Conservation (phyloP, 2,329 filamentous ascomycete genomes). For the Neofusicoccum cordaticola region DNA sequence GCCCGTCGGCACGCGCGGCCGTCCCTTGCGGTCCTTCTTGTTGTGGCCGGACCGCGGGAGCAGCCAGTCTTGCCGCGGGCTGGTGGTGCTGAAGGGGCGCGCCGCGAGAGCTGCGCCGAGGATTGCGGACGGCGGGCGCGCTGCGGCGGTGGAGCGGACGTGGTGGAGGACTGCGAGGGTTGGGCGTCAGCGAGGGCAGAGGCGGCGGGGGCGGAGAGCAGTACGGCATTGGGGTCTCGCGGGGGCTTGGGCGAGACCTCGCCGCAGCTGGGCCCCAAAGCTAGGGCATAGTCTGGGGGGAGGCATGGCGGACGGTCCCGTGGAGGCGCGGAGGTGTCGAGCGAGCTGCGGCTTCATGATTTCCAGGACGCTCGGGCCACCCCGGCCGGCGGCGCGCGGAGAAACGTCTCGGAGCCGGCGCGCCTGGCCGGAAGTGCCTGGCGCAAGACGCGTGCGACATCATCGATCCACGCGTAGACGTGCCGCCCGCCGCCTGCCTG, state of each 20-base stretch:
- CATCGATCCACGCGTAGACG: constrained; percentile 13
- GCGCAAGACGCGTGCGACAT: constrained; percentile 14
- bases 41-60: constrained; percentile 75
- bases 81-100: constrained; percentile 73
- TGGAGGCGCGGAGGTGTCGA: constrained; percentile 19
- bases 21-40: constrained; percentile 85
- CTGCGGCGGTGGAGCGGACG: constrained; percentile 19
- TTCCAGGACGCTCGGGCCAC: constrained; percentile 5
- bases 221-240: constrained; percentile 13
- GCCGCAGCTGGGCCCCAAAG: constrained; percentile 33
- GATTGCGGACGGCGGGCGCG: constrained; percentile 20
- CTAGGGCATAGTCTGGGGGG: constrained; percentile 36
- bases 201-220: not conserved
- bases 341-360: constrained; percentile 18
- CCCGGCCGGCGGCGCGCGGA: not conserved
- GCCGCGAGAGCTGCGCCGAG: constrained; percentile 20
- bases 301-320: constrained; percentile 35
- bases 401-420: constrained; percentile 8
- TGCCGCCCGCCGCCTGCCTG: not conserved
- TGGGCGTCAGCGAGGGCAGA: not conserved
- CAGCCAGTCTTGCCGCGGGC: constrained; percentile 67
- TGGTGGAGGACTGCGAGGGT: constrained; percentile 14
- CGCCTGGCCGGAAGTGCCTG: not conserved
- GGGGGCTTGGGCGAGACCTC: constrained; percentile 22
- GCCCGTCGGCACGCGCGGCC: constrained; percentile 82